Base-by-base conservation (phyloP, 768 basidiomycete genomes). In the Lepiota brunneoincarnata region DNA sequence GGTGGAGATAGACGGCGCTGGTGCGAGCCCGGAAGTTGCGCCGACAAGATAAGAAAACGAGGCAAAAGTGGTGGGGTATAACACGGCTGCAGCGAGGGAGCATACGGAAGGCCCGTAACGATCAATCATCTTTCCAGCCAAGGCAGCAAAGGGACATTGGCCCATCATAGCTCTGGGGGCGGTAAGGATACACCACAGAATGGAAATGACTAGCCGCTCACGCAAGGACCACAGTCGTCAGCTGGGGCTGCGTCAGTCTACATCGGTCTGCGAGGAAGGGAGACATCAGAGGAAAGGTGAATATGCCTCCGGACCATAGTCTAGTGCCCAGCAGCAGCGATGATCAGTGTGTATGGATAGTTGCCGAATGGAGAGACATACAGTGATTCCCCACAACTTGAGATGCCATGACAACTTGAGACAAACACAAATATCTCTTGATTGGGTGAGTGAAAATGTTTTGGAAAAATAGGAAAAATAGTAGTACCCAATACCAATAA, bases 161-260 rank as follows among this genome's bases (percentile, higher is more conserved):
- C 88, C 86, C 57, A 84, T 79, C 79, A 93, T 83, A 2, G 87
- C 91, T n/a, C 91, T 92, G 48, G 34, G 36, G 17, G 38, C 34
- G 24, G 53, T 49, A 35, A 14, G 57, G 45, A 15, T 20, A 21
- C 50, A 21, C 14, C 12, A 17, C 10, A 36, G 20, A 9, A 28
- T 21, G 23, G 18, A 12, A 21, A 3, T 24, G 20, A 35, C 15
- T 21, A 18, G 42, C 31, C 18, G 65, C 85, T 71, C 69, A 91
- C 90, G 84, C 87, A 18, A 92, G 73, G 12, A 80, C 83, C 50
- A 93, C 85, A 2, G 87, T 87, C 14, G 88, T 91, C 54, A 92
- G 67, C 59, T 93, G 90, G 5, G 87, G 82, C 63, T 92, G 90
- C 10, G 79, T 79, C 49, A 92, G 72, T 63, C 83, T 83, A 61